These are phyloP conservation scores for Trichoderma aggressivum DNA, from an alignment of 2,329 filamentous ascomycete species.

Conservation along the genomic window DNA sequence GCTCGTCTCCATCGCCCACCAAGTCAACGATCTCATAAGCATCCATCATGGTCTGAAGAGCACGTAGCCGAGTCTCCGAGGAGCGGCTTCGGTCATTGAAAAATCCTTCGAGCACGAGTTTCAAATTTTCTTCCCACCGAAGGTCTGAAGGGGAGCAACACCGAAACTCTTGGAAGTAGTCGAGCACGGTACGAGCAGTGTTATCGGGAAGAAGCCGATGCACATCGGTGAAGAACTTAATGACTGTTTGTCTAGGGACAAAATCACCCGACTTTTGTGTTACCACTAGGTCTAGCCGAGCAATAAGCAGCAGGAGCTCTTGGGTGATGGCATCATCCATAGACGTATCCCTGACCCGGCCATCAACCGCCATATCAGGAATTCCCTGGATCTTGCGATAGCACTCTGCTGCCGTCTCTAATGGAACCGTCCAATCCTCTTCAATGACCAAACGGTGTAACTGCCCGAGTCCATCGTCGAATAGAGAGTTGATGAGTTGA, in stretches of 20 bases:
- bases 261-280: constrained; percentile 49
- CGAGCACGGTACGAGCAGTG: constrained; percentile 60
- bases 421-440: constrained; percentile 62
- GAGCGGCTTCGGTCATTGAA: constrained; percentile 60
- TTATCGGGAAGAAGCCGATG: constrained; percentile 62
- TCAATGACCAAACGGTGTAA: constrained; percentile 58
- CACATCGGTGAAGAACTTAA: constrained; percentile 63
- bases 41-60: constrained; percentile 58
- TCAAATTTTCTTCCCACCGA: constrained; percentile 63
- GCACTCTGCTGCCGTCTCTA: constrained; percentile 58
- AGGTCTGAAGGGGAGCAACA: constrained; percentile 69
- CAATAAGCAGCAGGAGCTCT: constrained; percentile 45
- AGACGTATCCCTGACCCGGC: constrained; percentile 27
- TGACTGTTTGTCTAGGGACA: constrained; percentile 62
- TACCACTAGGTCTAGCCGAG: constrained; percentile 47
- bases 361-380: constrained; percentile 25
- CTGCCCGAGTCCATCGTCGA: constrained; percentile 49
- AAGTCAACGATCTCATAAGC: constrained; percentile 58
- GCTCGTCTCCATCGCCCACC: constrained; percentile 56
- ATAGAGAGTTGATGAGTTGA: constrained; percentile 54
- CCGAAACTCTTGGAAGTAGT: constrained; percentile 65
- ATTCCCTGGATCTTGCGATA: constrained; percentile 33
- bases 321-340: constrained; percentile 39
- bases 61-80: constrained; percentile 58
- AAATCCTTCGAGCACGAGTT: constrained; percentile 58